These are phyloP conservation scores for Hypomontagnella monticulosa DNA, from an alignment of 495 filamentous ascomycete genomes.

Conservation along the genomic window DNA sequence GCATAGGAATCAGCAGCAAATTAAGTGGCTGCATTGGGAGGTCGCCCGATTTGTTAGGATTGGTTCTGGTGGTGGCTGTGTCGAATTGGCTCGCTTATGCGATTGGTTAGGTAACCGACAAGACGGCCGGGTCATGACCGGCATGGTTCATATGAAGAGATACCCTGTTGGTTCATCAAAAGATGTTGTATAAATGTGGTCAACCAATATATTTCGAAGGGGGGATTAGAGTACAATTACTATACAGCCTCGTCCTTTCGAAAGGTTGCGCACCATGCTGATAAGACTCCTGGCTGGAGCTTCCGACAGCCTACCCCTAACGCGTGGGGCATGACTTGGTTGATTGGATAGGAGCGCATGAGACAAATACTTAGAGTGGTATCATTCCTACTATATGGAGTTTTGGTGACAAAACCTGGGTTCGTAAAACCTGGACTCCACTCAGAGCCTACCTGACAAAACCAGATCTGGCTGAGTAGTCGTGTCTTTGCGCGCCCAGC, in stretches of 20 bases:
- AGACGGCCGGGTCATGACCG: background rate
- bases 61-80: slow-evolving; percentile 18
- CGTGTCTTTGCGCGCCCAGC: background rate
- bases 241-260: no score
- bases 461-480: background rate
- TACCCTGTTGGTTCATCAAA: slow-evolving; percentile 33
- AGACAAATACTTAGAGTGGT: background rate
- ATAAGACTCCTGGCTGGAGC: no score
- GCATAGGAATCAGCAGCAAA: background rate
- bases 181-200: background rate
- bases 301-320: slow-evolving; percentile 18
- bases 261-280: no score
- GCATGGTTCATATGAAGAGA: slow-evolving; percentile 33
- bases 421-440: slow-evolving; percentile 2
- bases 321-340: background rate
- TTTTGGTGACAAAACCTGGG: slow-evolving; percentile 32
- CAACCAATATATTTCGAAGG: slow-evolving; percentile 12
- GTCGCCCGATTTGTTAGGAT: slow-evolving; percentile 8
- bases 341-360: slow-evolving; percentile 16
- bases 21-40: slow-evolving; percentile 2
- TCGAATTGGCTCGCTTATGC: slow-evolving; percentile 8
- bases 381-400: background rate
- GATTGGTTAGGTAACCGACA: no score
- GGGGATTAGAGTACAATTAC: background rate
- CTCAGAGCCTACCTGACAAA: background rate